These are phyloP conservation scores for Gracilaria domingensis DNA, from an alignment of 23 red algal species.

Conservation along the genomic window DNA sequence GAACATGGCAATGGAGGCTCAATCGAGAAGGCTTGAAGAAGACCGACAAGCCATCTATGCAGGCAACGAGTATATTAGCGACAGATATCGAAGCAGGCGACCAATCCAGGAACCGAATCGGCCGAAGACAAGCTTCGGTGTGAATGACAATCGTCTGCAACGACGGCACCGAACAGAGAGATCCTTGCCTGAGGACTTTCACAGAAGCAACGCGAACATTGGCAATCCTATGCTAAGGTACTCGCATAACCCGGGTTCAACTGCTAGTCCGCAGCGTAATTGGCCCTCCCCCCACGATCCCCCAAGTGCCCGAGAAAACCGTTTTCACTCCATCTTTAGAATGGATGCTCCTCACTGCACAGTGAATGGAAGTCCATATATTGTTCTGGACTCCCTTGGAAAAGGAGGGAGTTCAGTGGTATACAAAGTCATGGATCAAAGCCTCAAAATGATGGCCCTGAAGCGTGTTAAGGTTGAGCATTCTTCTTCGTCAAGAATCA, in stretches of 20 bases:
- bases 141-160: slow-evolving; percentile 26
- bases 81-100: slow-evolving; percentile 14
- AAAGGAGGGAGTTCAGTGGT: slow-evolving; percentile 93
- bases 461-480: slow-evolving; percentile 86
- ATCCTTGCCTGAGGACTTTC: slow-evolving; percentile 23
- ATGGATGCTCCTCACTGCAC: slow-evolving; percentile 20
- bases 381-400: slow-evolving; percentile 84
- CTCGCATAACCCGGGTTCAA: slow-evolving; percentile 8
- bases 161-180: slow-evolving; percentile 13
- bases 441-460: slow-evolving; percentile 80
- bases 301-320: not conserved
- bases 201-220: slow-evolving; percentile 3
- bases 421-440: slow-evolving; percentile 91
- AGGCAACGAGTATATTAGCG: slow-evolving; percentile 13
- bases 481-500: slow-evolving; percentile 40
- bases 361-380: slow-evolving; percentile 78
- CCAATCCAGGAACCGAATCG: slow-evolving; percentile 11
- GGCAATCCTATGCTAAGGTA: not conserved
- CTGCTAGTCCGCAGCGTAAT: not conserved
- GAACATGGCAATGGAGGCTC: slow-evolving; percentile 15
- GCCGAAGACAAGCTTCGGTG: slow-evolving; percentile 1
- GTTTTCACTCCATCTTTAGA: not conserved
- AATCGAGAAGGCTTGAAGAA: slow-evolving; percentile 23
- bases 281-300: not conserved
- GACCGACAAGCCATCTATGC: slow-evolving; percentile 5